These are phyloP conservation scores for Globisporangium polare DNA, from an alignment of 352 stramenopile genomes.

Conservation along the genomic window DNA sequence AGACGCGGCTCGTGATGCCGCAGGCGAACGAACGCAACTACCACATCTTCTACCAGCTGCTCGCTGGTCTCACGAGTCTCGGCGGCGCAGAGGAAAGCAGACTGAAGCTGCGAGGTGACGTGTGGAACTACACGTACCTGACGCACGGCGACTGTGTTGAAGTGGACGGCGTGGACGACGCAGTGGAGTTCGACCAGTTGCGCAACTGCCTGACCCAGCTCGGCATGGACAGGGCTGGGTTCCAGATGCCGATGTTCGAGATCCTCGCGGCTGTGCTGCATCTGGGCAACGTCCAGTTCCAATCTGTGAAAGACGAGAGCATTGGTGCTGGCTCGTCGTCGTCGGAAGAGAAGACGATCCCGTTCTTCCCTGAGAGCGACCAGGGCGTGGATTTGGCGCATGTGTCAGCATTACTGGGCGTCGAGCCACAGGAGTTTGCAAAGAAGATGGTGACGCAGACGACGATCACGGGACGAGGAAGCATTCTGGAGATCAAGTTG, in stretches of 20 bases:
- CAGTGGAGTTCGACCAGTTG: slow-evolving; percentile 65
- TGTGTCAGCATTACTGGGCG: slow-evolving; percentile 51
- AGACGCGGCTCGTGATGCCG: slow-evolving; percentile 66
- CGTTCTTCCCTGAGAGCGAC: slow-evolving; percentile 51
- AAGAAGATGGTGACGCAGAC: slow-evolving; percentile 84
- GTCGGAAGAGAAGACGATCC: slow-evolving; percentile 30
- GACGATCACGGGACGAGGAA: slow-evolving; percentile 69
- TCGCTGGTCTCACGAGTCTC: slow-evolving; percentile 42
- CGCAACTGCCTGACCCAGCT: slow-evolving; percentile 59
- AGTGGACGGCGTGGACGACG: slow-evolving; percentile 70
- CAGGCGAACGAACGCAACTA: slow-evolving; percentile 78
- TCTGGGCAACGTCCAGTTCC: slow-evolving; percentile 66
- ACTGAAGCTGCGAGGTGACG: slow-evolving; percentile 32
- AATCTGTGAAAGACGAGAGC: slow-evolving; percentile 18
- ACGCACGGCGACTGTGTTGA: slow-evolving; percentile 74
- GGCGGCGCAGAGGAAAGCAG: slow-evolving; percentile 16
- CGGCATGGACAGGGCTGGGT: slow-evolving; percentile 55
- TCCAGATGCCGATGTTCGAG: slow-evolving; percentile 72
- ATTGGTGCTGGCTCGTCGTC: not conserved
- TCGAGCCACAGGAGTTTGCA: slow-evolving; percentile 54
- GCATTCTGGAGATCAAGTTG: slow-evolving; percentile 71
- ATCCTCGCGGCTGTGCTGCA: slow-evolving; percentile 68
- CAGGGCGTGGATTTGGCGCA: slow-evolving; percentile 52
- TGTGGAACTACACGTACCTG: slow-evolving; percentile 75
- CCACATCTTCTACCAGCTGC: slow-evolving; percentile 80